Conservation (phyloP, 2,329 filamentous ascomycete genomes). For the Colletotrichum filicis region DNA sequence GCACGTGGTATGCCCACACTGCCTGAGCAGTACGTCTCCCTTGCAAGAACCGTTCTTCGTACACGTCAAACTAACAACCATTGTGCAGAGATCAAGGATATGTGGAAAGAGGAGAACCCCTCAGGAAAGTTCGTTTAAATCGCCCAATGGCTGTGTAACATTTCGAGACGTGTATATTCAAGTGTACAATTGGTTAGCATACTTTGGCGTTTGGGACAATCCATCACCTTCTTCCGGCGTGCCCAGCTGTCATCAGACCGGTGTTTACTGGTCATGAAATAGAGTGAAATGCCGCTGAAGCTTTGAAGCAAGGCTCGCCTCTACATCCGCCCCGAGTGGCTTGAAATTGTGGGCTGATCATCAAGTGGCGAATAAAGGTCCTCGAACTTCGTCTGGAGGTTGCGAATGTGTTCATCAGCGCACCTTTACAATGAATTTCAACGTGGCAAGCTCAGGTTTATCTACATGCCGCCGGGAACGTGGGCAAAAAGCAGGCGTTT, state of each 20-base stretch:
- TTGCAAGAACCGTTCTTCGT: neutral
- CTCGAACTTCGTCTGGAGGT: too few species aligned
- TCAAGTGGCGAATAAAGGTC: too few species aligned
- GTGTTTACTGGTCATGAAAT: neutral
- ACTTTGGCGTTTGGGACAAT: slow-evolving; percentile 33
- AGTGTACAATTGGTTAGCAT: slow-evolving; percentile 38
- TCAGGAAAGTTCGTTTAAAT: slow-evolving; percentile 46
- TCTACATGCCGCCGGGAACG: neutral
- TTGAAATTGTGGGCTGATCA: too few species aligned
- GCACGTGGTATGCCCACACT: slow-evolving; percentile 89
- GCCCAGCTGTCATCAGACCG: neutral
- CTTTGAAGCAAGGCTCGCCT: neutral
- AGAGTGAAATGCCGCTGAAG: neutral
- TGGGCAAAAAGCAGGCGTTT: neutral
- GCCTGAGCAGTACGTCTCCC: slow-evolving; percentile 77
- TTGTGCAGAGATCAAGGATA: slow-evolving; percentile 55
- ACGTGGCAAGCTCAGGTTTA: neutral
- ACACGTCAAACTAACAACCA: slow-evolving; percentile 33
- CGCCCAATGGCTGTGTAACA: slow-evolving; percentile 17
- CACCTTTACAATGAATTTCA: neutral
- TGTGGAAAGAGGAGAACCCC: slow-evolving; percentile 54
- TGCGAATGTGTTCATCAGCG: neutral
- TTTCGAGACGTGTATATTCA: slow-evolving; percentile 43
- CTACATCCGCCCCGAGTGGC: too few species aligned
- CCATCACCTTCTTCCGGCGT: slow-evolving; percentile 13